Evolutionary conservation across 768 basidiomycete genomes (phyloP).

Genomic region (Galerina sulciceps): DNA sequence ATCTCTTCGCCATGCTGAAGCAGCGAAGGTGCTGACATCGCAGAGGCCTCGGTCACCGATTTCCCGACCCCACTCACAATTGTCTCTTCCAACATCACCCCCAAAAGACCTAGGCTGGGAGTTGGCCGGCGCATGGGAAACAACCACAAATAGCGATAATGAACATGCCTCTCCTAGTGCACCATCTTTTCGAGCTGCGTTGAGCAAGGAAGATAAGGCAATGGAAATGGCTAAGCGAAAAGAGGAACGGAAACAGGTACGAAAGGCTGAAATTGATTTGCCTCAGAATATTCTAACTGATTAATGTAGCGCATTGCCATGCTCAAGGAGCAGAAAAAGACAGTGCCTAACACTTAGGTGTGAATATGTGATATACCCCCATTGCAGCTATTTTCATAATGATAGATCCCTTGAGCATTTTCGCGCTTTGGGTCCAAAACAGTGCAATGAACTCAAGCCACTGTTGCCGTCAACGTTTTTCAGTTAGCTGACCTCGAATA

Average conservation of each 20-base stretch:
- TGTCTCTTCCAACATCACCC: conserved; percentile 26
- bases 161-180: background rate
- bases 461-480: no score
- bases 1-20: background rate
- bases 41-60: conserved; percentile 19
- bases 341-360: conserved; percentile 30
- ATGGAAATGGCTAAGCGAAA: conserved; percentile 91
- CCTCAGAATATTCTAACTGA: background rate
- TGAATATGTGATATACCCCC: no score
- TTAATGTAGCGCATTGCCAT: conserved; percentile 68
- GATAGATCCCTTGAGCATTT: no score
- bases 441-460: no score
- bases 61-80: conserved; percentile 18
- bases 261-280: conserved; percentile 20
- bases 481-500: no score
- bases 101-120: conserved; percentile 26
- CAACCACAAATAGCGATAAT: background rate
- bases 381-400: no score
- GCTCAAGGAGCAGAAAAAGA: conserved; percentile 82
- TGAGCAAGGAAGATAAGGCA: conserved; percentile 89
- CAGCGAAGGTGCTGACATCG: conserved; percentile 1
- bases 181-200: conserved; percentile 39
- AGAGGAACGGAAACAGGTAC: conserved; percentile 89
- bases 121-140: conserved; percentile 28
- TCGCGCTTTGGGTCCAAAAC: no score